These are phyloP conservation scores for Collybia nuda DNA, from an alignment of 768 basidiomycete genomes.

Conservation along the genomic window DNA sequence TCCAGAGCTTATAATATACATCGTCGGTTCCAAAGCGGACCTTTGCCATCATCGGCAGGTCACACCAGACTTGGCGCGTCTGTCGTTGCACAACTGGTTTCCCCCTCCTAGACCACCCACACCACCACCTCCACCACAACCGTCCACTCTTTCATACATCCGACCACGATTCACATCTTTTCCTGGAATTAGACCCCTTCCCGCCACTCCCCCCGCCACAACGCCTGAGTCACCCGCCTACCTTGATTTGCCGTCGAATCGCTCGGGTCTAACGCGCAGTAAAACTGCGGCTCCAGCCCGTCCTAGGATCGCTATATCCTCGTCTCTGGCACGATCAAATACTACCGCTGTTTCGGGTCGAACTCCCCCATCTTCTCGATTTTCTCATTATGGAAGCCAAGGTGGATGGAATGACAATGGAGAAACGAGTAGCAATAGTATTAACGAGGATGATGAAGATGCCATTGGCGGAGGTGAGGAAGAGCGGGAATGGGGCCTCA, in stretches of 20 bases:
- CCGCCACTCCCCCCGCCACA: conserved; percentile 39
- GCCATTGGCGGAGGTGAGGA: conserved; percentile 43
- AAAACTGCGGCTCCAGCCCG: conserved; percentile 46
- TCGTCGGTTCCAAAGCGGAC: conserved; percentile 93
- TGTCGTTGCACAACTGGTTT: conserved; percentile 85
- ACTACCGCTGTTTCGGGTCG: conserved; percentile 41
- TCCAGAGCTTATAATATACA: conserved; percentile 88
- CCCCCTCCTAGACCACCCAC: conserved; percentile 73
- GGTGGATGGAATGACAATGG: conserved; percentile 2
- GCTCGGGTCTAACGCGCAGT: conserved; percentile 53
- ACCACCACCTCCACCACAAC: conserved; percentile 62
- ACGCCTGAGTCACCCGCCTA: conserved; percentile 63
- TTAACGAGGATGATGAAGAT: conserved; percentile 66
- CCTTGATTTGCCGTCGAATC: conserved; percentile 57
- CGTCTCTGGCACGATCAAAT: conserved; percentile 47
- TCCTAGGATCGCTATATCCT: conserved; percentile 43
- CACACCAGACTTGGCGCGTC: conserved; percentile 79
- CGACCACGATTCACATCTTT: conserved; percentile 79
- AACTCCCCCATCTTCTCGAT: conserved; percentile 55
- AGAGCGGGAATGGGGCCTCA: conserved; percentile 72
- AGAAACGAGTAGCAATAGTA: conserved; percentile 35
- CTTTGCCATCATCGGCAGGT: conserved; percentile 71
- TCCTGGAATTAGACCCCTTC: conserved; percentile 62
- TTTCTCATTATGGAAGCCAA: conserved; percentile 53
- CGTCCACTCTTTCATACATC: conserved; percentile 72